Base-by-base conservation (phyloP, 805 yeast genomes). In the Yarrowia hollandica region DNA sequence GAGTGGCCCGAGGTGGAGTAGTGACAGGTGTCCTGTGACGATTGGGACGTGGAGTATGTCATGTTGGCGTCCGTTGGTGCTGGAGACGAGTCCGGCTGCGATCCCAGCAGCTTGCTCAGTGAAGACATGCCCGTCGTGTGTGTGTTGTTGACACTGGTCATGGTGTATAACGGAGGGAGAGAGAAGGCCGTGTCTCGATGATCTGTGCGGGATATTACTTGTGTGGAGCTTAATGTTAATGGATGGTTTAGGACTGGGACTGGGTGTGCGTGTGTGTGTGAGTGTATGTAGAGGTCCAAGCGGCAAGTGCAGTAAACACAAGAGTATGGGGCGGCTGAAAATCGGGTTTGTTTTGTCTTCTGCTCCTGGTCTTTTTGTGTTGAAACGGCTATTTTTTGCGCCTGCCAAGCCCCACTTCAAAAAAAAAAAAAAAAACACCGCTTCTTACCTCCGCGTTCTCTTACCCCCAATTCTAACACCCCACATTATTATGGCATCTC, bases 111-210 rank as follows among this genome's bases (percentile, higher is more conserved):
- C 25, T 44, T 62, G 18, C 64, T 48, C 50, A 63, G 44, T 31
- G 65, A 62, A 10, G 64, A 62, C 25, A 64, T 54, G 26, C 64
- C 57, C 15, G 63, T 59, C 18, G 56, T 30, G 22, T 64, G 52
- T 28, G 34, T 44, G 52, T 44, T 30, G 52, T 28, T 30, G 52
- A 30, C 52, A 30, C 52, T 44, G 35, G 52, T 55, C 59, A 30
- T 38, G 52, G 54, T 30, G 59, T 30, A 15, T 19, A 16, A 28
- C 31, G 9, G 54, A n/a, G 54, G 16, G 26, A 21, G 41, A 22
- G 26, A n/a, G 54, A 46, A 21, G 54, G 41, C 41, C 41, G 54
- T 30, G 54, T 22, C 37, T 15, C 30, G 59, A 22, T 34, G 31
- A 41, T 37, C 33, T 39, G 31, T 23, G 59, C 50, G 30, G 52